A percentile compares a stretch with the other conserved stretches of the same genome.
Conservation (phyloP, 2,329 filamentous ascomycete species). For the Trichoderma breve region DNA sequence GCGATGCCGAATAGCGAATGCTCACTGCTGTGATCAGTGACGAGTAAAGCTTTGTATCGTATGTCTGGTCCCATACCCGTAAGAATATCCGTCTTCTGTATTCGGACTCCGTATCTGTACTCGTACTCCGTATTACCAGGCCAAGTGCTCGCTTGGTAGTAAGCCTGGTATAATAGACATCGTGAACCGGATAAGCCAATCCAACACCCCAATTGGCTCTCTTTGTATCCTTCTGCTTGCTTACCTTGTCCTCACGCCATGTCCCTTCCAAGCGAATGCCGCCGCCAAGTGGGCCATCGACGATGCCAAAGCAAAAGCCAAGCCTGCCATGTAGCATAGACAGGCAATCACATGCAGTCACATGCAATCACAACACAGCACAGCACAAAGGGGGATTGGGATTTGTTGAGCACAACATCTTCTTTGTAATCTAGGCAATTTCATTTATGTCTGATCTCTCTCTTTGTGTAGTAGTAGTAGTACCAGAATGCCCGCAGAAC, state of each 20-base stretch:
- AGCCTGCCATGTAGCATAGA: slow-evolving; percentile 10
- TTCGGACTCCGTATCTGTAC: not conserved
- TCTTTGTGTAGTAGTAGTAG: slow-evolving; percentile 13
- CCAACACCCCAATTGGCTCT: not conserved
- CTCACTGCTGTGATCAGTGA: not conserved
- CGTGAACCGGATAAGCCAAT: not conserved
- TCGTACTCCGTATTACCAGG: not conserved
- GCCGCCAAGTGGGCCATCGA: not conserved
- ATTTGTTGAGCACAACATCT: not conserved
- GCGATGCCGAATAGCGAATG: not conserved
- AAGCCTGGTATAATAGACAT: not conserved
- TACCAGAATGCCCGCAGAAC: slow-evolving; percentile 9
- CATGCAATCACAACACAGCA: not conserved
- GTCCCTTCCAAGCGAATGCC: not conserved
- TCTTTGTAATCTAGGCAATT: slow-evolving; percentile 17
- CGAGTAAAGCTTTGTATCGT: not conserved
- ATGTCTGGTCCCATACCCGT: not conserved
- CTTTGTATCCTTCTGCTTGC: not conserved
- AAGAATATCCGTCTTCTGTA: not conserved
- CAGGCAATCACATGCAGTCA: slow-evolving; percentile 7
- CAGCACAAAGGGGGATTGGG: not conserved
- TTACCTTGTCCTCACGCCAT: not conserved
- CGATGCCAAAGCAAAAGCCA: not conserved
- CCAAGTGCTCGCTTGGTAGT: not conserved
- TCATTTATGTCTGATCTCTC: slow-evolving; percentile 18